Evolutionary conservation across 2,329 filamentous ascomycete genomes (phyloP), one percentile per base, ranked within the genome.

Genomic region (Bipolaris victoriae): DNA sequence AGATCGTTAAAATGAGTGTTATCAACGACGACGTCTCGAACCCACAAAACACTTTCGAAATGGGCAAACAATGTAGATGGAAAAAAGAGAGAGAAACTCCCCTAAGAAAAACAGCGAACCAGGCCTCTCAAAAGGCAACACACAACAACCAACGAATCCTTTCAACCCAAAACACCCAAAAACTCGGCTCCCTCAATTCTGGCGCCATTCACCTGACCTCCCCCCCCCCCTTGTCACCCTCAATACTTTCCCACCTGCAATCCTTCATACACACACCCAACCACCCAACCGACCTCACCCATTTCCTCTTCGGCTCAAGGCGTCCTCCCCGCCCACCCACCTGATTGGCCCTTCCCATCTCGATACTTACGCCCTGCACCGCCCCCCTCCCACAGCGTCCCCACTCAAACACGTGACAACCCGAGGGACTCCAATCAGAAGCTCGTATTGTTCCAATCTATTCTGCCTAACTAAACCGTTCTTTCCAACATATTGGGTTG

Each of bases 301-400:
- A 62, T 63, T 67, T 33, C 63, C 52, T 56, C 22, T 62, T 61
- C 15, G 20, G 48, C 26, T 29, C 33, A 26, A 60, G 59, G 59
- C 52, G 55, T 44, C 37, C 43, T 31, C 53, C 54, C 49, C 47
- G 11, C 24, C 15, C 1, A 20, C 2, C 11, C 9, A 20, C 43
- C 7, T 18, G 53, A 55, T 62, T 64, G 60, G 62, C 40, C 39
- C 31, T 22, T 22, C 6, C 16, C 2, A 20, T 9, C 16, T 11
- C 31, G 10, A 5, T 33, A 18, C 18, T 20, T 13, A 24, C 15
- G 26, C 13, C 46, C 24, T 11, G 46, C 29, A 31, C 43, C 29
- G 29, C 16, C n/a, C 11, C 29, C 20, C 7, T 24, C 6, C 16
- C 16, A 16, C 16, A 16, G 16, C 0, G 15, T 44, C 39, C 3